Evolutionary conservation across 306 rosid genomes (phyloP), one percentile per base, ranked within the genome.

Genomic region (Malus sieversii): DNA sequence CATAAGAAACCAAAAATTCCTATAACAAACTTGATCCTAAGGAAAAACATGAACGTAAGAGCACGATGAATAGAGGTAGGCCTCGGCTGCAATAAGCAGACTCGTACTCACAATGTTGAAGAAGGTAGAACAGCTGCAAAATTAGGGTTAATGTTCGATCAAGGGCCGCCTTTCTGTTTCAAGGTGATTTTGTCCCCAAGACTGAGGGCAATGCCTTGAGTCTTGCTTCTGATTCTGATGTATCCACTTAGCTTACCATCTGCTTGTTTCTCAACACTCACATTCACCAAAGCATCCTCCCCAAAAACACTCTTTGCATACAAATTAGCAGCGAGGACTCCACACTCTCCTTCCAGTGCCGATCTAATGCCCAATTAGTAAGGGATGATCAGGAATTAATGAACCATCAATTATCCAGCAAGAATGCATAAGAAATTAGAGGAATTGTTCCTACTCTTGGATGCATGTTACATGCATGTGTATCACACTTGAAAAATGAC

Each of bases 181-280:
- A 96, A 87, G 68, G 99, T 96, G 85, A 96, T 92, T 90, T 96
- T 96, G 81, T 96, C 99, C 53, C 99, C 99, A 11, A 96, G 97
- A 84, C 98, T 92, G 45, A 96, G 92, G 70, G 98, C 99, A 76
- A 96, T 96, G 68, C 99, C 99, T 81, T 96, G 99, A 70, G 99
- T 96, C 86, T 96, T 96, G 86, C 99, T 96, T 87, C 99, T 92
- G 82, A 96, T 96, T 84, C 99, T 88, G 84, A 96, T 96, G 86
- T 90, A 96, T 67, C 99, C 99, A 74, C 91, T 85, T 76, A 96
- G 89, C 89, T 96, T 96, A 57, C 85, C 91, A 62, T 96, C 99
- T 46, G 79, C 59, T 85, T 90, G 98, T 79, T 92, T 96, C 87
- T 96, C 99, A 38, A 96, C 81, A 82, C 99, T 96, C 85, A 96